Base-by-base conservation (phyloP, 106 monocot species). In the Dioscorea zingiberensis region DNA sequence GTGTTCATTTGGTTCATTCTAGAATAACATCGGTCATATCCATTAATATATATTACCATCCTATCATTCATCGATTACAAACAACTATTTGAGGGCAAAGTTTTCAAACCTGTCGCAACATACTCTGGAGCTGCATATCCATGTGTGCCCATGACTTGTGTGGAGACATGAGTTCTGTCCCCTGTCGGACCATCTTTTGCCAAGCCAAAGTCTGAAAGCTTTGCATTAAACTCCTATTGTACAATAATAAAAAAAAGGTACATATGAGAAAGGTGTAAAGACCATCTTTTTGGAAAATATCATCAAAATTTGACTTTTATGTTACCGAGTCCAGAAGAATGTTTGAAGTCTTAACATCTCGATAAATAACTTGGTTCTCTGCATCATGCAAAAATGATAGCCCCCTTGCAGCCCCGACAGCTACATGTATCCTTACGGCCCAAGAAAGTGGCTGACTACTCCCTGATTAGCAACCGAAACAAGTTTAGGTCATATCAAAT, bases 101-200 rank as follows among this genome's bases (percentile, higher is more conserved):
- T 21, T 7, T 22, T 28, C 22, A 28, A 58, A 94, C 90, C 94
- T 87, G 94, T 94, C 23, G 90, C 90, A 55, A 94, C 65, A 22
- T 94, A 94, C 73, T 94, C 94, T 2, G 94, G 94, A 71, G 94
- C 94, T 21, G 94, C 94, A 69, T 94, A 94, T 60, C 94, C 94
- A 64, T 84, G 87, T 15, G 94, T 94, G 3, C 94, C 94, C 87
- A 94, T 91, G 62, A 94, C 83, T 85, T 90, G 87, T 18, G 94
- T 94, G 13, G 94, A 87, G 6, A 94, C 84, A 76, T 94, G 94
- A 54, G 94, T 94, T 22, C 27, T 83, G 72, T 94, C 90, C 0
- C 94, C 94, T 1, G 94, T 94, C 14, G 94, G 94, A 13, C 94
- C 94, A 47, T 81, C 94, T 83, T 94, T 94, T 49, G 90, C 94